Percentiles rank a stretch among this genome's conserved stretches.
Conservation (phyloP, 2,329 filamentous ascomycete species). For the Penicillium sp. region DNA sequence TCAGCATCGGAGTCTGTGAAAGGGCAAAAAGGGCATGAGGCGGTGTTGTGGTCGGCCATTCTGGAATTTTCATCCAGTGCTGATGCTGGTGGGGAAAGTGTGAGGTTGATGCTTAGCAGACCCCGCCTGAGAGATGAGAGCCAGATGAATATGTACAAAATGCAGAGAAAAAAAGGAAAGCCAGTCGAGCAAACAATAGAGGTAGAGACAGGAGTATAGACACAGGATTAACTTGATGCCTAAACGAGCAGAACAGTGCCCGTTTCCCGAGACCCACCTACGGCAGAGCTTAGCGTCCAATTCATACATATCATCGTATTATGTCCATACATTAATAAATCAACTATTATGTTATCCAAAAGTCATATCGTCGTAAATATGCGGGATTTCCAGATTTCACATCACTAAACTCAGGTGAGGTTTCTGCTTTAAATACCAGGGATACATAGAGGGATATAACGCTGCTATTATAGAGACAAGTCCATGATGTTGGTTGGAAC, state of each 20-base stretch:
- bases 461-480: too few species aligned
- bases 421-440: too few species aligned
- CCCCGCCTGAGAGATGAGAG: not conserved
- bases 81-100: not conserved
- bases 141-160: slow-evolving; percentile 3
- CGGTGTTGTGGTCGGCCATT: slow-evolving; percentile 22
- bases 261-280: slow-evolving; percentile 3
- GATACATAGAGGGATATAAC: too few species aligned
- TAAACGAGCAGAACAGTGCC: not conserved
- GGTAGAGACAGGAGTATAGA: not conserved
- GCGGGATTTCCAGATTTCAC: not conserved
- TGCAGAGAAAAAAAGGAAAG: not conserved
- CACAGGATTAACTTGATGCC: slow-evolving; percentile 6
- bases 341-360: not conserved
- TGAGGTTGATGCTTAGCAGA: not conserved
- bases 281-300: not conserved
- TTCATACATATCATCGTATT: not conserved
- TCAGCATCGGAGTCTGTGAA: slow-evolving; percentile 42
- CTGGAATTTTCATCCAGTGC: not conserved
- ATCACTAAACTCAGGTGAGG: too few species aligned
- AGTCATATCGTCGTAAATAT: not conserved
- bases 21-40: slow-evolving; percentile 47
- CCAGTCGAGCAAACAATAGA: not conserved
- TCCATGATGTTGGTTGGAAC: too few species aligned
- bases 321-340: not conserved